Percentiles rank a stretch among this genome's conserved stretches.
Evolutionary conservation across 768 basidiomycete genomes (phyloP).

Genomic region (Xerocomus spinulosus): DNA sequence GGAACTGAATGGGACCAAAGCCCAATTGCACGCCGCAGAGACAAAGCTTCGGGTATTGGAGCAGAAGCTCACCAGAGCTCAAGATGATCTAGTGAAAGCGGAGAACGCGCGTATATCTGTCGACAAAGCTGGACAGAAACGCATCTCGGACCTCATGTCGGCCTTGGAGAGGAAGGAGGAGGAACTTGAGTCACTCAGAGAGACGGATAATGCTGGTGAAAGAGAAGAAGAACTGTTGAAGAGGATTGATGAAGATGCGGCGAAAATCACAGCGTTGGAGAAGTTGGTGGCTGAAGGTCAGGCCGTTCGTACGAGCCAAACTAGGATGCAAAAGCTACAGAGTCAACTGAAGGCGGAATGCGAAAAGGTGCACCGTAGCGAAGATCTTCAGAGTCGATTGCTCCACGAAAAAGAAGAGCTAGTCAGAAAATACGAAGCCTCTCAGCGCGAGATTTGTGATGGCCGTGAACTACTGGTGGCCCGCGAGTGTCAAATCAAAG

Average conservation of each 20-base stretch:
- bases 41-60: conserved; percentile 38
- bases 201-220: conserved; percentile 35
- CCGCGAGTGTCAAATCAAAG: conserved; percentile 22
- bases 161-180: conserved; percentile 54
- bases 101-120: conserved; percentile 58
- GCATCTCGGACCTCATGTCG: conserved; percentile 41
- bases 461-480: conserved; percentile 18
- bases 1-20: conserved; percentile 47
- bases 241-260: conserved; percentile 71
- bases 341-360: conserved; percentile 40
- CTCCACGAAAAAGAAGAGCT: conserved; percentile 52
- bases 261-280: conserved; percentile 58
- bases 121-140: conserved; percentile 43
- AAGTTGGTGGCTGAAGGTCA: conserved; percentile 40
- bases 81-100: conserved; percentile 44
- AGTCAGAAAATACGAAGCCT: conserved; percentile 39
- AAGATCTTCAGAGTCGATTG: conserved; percentile 44
- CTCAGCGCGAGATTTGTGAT: conserved; percentile 30
- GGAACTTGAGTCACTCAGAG: conserved; percentile 47
- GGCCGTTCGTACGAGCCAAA: conserved; percentile 27
- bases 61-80: conserved; percentile 47
- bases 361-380: conserved; percentile 35
- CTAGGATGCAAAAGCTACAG: conserved; percentile 39
- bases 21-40: conserved; percentile 42
- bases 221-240: conserved; percentile 59